phyloP scores from a whole-genome alignment of 257 asterid genomes.

The Lycium barbarum region DNA sequence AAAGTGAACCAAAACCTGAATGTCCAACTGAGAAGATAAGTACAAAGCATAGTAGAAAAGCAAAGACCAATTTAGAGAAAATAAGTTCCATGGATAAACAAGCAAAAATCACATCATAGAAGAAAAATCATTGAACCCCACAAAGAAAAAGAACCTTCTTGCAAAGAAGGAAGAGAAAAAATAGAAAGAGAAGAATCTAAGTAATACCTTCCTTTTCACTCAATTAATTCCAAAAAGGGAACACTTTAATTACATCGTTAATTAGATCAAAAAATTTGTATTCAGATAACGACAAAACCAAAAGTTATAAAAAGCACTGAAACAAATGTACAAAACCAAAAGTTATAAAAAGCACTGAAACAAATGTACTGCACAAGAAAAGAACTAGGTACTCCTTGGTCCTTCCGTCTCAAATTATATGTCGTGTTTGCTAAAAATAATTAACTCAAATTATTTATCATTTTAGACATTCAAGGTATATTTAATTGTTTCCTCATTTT shows the following conservation, averaged over 20 bases:
- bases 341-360: too few relatives aligned
- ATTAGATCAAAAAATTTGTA: constrained; percentile 38
- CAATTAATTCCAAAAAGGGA: constrained; percentile 44
- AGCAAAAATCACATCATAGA: constrained; percentile 39
- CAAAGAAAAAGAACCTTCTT: too few relatives aligned
- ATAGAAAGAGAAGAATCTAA: constrained; percentile 31
- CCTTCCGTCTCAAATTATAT: too few relatives aligned
- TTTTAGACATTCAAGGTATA: too few relatives aligned
- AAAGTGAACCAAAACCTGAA: constrained; percentile 53
- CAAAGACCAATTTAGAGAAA: constrained; percentile 53
- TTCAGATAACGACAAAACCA: constrained; percentile 43
- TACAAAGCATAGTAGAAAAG: constrained; percentile 54
- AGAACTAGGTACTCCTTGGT: too few relatives aligned
- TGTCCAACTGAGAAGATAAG: constrained; percentile 53
- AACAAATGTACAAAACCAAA: constrained; percentile 13
- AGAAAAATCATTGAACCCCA: constrained; percentile 5
- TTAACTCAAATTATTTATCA: too few relatives aligned
- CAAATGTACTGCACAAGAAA: too few relatives aligned
- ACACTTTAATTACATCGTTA: constrained; percentile 35
- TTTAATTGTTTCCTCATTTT: too few relatives aligned
- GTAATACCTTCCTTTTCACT: constrained; percentile 54
- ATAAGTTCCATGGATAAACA: constrained; percentile 53
- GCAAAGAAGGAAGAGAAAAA: constrained; percentile 22
- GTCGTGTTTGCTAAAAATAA: too few relatives aligned
- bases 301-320: too few relatives aligned